These are phyloP conservation scores for Carallia brachiata DNA, from an alignment of 345 rosid genomes.

Conservation along the genomic window DNA sequence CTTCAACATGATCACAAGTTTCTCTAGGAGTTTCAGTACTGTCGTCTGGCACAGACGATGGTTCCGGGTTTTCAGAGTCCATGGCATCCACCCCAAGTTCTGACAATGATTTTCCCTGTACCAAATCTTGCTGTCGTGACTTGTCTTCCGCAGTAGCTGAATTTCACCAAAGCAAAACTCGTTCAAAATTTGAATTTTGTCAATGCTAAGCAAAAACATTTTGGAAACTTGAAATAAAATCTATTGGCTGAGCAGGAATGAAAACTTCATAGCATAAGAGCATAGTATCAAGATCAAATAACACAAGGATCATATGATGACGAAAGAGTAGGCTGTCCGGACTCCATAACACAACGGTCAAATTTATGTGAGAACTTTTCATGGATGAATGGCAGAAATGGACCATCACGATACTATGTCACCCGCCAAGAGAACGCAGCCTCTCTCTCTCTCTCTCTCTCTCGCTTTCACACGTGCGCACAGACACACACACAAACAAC, in stretches of 20 bases:
- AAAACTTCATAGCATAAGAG: not conserved
- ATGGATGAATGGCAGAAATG: too few species aligned
- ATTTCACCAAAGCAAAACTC: not conserved
- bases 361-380: too few species aligned
- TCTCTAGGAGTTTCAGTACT: slow-evolving; percentile 24
- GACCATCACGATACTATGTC: too few species aligned
- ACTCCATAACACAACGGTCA: too few species aligned
- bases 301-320: too few species aligned
- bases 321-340: too few species aligned
- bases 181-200: not conserved
- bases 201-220: not conserved
- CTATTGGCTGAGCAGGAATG: not conserved
- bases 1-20: slow-evolving; percentile 19
- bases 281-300: not conserved
- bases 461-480: too few species aligned
- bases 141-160: slow-evolving; percentile 56
- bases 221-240: too few species aligned
- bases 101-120: slow-evolving; percentile 33
- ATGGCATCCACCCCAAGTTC: slow-evolving; percentile 38
- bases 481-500: too few species aligned
- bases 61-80: slow-evolving; percentile 35
- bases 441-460: too few species aligned
- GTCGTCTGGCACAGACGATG: slow-evolving; percentile 29
- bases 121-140: slow-evolving; percentile 41
- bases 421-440: too few species aligned